These are phyloP conservation scores for Liquidambar formosana DNA, from an alignment of 164 flowering plant species.

Conservation along the genomic window DNA sequence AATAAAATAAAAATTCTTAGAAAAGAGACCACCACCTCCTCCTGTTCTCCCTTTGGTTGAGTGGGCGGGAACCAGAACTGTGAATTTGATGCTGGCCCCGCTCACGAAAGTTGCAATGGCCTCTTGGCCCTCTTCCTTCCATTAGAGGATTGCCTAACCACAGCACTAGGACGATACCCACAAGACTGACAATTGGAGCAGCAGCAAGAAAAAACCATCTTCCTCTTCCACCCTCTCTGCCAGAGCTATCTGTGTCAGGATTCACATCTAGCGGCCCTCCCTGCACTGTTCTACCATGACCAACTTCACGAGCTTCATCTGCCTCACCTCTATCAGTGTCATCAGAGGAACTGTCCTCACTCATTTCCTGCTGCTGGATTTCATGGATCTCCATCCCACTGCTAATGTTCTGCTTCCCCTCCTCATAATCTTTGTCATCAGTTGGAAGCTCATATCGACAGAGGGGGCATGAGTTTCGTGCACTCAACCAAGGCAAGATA, in stretches of 20 bases:
- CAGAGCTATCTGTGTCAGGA: constrained; percentile 15
- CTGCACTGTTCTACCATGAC: constrained; percentile 8
- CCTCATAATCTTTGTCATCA: constrained; percentile 77
- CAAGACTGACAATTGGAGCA: constrained; percentile 69
- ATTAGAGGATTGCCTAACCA: constrained; percentile 61
- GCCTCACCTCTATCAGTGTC: constrained; percentile 18
- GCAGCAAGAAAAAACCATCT: constrained; percentile 76
- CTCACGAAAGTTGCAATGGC: constrained; percentile 13
- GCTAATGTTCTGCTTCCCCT: constrained; percentile 34
- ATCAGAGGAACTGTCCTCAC: constrained; percentile 48
- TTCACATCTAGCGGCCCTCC: constrained; percentile 13
- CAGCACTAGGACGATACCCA: constrained; percentile 71
- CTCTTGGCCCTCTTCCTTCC: constrained; percentile 28
- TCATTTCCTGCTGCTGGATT: constrained; percentile 27
- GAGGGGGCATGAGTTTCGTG: constrained; percentile 91
- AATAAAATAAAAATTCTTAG: constrained; percentile 20
- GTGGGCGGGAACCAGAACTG: constrained; percentile 16
- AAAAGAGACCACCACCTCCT: constrained; percentile 79
- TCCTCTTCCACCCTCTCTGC: constrained; percentile 34
- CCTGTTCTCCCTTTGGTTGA: constrained; percentile 37
- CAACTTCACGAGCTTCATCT: constrained; percentile 29
- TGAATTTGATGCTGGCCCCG: constrained; percentile 24
- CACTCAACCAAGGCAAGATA: constrained; percentile 79
- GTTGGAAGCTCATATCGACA: constrained; percentile 94
- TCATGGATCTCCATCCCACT: constrained; percentile 20